Conservation (phyloP, 805 yeast genomes). For the Saturnispora zaruensis region DNA sequence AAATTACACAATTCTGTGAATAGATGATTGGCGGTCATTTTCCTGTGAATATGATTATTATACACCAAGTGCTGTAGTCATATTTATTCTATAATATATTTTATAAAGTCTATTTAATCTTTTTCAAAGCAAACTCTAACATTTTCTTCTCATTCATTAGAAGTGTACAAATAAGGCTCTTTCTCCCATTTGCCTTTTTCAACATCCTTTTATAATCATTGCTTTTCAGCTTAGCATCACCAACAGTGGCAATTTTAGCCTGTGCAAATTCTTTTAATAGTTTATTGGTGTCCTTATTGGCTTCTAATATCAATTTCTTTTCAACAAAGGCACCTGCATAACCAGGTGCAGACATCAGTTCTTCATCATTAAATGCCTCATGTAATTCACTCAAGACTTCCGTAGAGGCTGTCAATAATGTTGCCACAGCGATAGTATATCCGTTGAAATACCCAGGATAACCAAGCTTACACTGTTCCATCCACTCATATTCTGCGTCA, state of each 20-base stretch:
- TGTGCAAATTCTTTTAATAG: slow-evolving; percentile 16
- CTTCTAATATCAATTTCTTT: slow-evolving; percentile 7
- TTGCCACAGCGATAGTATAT: slow-evolving; percentile 36
- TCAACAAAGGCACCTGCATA: slow-evolving; percentile 9
- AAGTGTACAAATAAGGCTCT: slow-evolving; percentile 2
- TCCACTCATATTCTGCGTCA: slow-evolving; percentile 24
- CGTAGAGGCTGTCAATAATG: slow-evolving; percentile 25
- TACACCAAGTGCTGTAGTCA: neutral
- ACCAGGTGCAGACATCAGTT: slow-evolving; percentile 9
- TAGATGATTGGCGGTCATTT: slow-evolving; percentile 26
- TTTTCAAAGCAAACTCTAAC: slow-evolving; percentile 14
- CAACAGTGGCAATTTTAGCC: slow-evolving; percentile 8
- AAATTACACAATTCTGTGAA: slow-evolving; percentile 42
- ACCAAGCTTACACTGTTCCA: slow-evolving; percentile 32
- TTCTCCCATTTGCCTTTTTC: slow-evolving; percentile 8
- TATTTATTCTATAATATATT: neutral
- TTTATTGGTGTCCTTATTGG: slow-evolving; percentile 10
- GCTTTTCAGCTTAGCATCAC: slow-evolving; percentile 8
- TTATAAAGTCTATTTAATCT: slow-evolving; percentile 5
- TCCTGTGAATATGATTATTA: neutral
- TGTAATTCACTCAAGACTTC: slow-evolving; percentile 22
- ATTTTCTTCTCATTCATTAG: slow-evolving; percentile 14
- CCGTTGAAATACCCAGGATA: slow-evolving; percentile 37
- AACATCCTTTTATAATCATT: slow-evolving; percentile 13
- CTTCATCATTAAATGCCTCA: slow-evolving; percentile 8